Evolutionary conservation across 148 eudicot genomes (phyloP), one percentile per base, ranked within the genome.

Genomic region (Silene latifolia): DNA sequence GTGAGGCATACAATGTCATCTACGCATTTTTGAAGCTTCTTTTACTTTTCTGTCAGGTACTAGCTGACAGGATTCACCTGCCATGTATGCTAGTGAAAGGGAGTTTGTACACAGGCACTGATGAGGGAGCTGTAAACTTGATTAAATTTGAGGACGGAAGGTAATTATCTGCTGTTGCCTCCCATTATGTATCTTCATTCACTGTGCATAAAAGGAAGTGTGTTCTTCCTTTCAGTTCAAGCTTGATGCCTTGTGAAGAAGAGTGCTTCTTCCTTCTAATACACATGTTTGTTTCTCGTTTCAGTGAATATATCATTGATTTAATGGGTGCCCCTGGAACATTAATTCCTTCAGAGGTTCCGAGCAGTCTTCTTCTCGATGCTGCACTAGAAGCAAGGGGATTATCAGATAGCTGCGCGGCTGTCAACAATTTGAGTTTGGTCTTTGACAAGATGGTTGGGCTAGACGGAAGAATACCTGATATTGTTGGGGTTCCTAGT

Each of bases 291-390:
- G 46, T 80, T 78, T 51, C 67, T 63, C 76, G 19, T 73, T 85
- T 87, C 94, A 95, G 99, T 66, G 99, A 95, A 86, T 89, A 83
- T 80, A 92, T 95, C 19, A 86, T 95, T 76, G 99, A 95, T 86
- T 86, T 95, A 73, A 95, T 95, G 99, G 97, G 94, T 74, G 93
- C 96, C 82, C 99, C 99, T 19, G 99, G 99, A 60, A 83, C 93
- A 39, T 82, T 95, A 69, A 89, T 95, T 76, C 99, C 99, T 74
- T 87, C 96, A 66, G 99, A 95, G 91, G 82, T 89, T 44, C 93
- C 99, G n/a, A 87, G 91, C 77, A 80, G 87, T 87, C 86, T 83
- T 80, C 86, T 87, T 77, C 85, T 86, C 72, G 83, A 74, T 72
- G 63, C 87, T 76, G 91, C 82, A 27, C 76, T 85, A 27, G 91